Evolutionary conservation across 148 eudicot species (phyloP), one percentile per base, ranked within the genome.

Genomic region (Rhododendron ferrugineum): DNA sequence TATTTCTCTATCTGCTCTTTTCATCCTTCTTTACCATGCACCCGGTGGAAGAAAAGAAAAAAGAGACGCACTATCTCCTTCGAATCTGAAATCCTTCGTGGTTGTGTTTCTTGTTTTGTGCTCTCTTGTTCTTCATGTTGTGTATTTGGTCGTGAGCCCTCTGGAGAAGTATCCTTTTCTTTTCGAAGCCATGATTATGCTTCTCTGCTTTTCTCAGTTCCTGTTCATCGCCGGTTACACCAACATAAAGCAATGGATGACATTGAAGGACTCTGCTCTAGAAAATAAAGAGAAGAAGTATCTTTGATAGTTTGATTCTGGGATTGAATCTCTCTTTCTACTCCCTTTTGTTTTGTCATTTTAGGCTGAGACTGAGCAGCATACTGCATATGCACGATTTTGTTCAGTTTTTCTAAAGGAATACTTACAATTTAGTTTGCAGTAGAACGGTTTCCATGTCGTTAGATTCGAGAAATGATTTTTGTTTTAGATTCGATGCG

Each of bases 121-220:
- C 88, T 90, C 93, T 85, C 85, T 95, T 20, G 62, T 64, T 60
- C 96, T 95, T 83, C 98, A 95, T 82, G 26, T 92, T 22, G 88
- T 92, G 68, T 97, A 94, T 86, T 37, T 97, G 79, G 88, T 89
- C 22, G 13, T 91, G 70, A 66, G 60, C 20, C 98, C 99, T 44
- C 99, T 95, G 22, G 37, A 90, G 88, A 94, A 92, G 92, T 95
- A 95, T 68, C 98, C 98, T 49, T 97, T 89, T 87, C 93, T 97
- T 68, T 94, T 95, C 70, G 99, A 97, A 88, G 98, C 99, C 28
- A 84, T 97, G 80, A 93, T 97, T 82, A 93, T 95, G 98, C 89
- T 90, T 40, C 86, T 94, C 32, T 94, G 99, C 89, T 97, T 95
- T 91, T 92, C 95, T 84, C 99, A 95, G 89, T 79, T 79, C 47